Percentiles rank a stretch among this genome's conserved stretches.
These are phyloP conservation scores for Tolypocladium paradoxum DNA, from an alignment of 2,329 filamentous ascomycete genomes.

Conservation along the genomic window DNA sequence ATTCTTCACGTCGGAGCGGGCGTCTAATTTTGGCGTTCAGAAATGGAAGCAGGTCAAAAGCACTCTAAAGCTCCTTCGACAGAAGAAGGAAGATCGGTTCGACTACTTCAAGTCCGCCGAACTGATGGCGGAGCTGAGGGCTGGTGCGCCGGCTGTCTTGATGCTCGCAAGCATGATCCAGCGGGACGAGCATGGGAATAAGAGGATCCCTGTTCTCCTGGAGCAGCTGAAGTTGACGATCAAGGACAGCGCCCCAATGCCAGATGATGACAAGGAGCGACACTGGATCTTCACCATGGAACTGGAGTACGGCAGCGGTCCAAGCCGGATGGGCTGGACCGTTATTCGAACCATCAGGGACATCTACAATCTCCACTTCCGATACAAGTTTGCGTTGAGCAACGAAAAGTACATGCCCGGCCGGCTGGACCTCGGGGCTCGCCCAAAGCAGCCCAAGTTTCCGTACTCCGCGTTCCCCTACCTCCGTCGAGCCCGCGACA, in stretches of 20 bases:
- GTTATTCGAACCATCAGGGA: constrained; percentile 80
- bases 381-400: constrained; percentile 79
- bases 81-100: constrained; percentile 77
- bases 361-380: constrained; percentile 84
- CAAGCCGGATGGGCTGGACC: constrained; percentile 94
- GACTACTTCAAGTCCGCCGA: constrained; percentile 95
- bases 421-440: constrained; percentile 51
- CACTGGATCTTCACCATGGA: constrained; percentile 87
- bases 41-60: constrained; percentile 93
- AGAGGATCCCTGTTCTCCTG: constrained; percentile 84
- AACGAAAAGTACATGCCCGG: constrained; percentile 74
- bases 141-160: constrained; percentile 83
- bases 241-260: constrained; percentile 63
- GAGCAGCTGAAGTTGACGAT: constrained; percentile 89
- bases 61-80: constrained; percentile 67
- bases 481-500: constrained; percentile 65
- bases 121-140: constrained; percentile 86
- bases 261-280: constrained; percentile 51
- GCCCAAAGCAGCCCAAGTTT: constrained; percentile 79
- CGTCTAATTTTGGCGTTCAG: constrained; percentile 64
- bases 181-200: constrained; percentile 90
- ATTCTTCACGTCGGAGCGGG: constrained; percentile 54
- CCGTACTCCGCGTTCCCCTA: constrained; percentile 85
- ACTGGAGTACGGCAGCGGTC: constrained; percentile 89
- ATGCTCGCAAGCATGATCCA: constrained; percentile 98